Conservation (phyloP, 2,329 filamentous ascomycete species). For the Westerdykella sp. region DNA sequence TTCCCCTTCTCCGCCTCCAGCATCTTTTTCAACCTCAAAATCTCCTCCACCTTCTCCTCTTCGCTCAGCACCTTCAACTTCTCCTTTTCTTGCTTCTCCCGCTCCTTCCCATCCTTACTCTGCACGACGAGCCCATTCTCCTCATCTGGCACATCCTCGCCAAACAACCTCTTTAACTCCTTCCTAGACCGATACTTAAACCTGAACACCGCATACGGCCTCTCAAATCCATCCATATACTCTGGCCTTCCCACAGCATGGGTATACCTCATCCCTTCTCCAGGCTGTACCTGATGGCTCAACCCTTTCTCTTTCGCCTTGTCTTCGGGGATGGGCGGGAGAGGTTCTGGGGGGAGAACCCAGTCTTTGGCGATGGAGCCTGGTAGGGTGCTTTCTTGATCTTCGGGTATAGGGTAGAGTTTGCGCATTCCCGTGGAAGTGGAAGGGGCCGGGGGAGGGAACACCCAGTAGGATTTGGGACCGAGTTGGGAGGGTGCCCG, state of each 20-base stretch:
- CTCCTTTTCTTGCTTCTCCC: background rate
- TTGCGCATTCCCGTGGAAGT: background rate
- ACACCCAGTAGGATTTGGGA: conserved; percentile 29
- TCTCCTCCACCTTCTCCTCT: background rate
- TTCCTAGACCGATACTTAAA: conserved; percentile 40
- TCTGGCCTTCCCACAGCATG: conserved; percentile 35
- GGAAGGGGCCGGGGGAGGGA: conserved; percentile 12
- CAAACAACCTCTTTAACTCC: background rate
- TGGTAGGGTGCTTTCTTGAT: background rate
- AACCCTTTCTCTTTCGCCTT: conserved; percentile 14
- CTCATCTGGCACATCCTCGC: background rate
- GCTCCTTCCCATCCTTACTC: background rate
- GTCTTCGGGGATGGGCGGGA: conserved; percentile 14
- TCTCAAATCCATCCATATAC: conserved; percentile 37
- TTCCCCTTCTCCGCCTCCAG: background rate
- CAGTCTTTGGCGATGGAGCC: conserved; percentile 6
- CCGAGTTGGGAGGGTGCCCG: conserved; percentile 3
- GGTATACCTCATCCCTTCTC: conserved; percentile 34
- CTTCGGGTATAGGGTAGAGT: conserved; percentile 11
- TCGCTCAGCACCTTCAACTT: background rate
- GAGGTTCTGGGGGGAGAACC: conserved; percentile 24
- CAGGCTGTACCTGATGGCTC: conserved; percentile 28
- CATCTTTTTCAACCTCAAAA: background rate
- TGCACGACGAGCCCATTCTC: background rate
- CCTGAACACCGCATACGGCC: conserved; percentile 43